Base-by-base conservation (phyloP, 768 basidiomycete genomes). In the Boletus tomentosulus region DNA sequence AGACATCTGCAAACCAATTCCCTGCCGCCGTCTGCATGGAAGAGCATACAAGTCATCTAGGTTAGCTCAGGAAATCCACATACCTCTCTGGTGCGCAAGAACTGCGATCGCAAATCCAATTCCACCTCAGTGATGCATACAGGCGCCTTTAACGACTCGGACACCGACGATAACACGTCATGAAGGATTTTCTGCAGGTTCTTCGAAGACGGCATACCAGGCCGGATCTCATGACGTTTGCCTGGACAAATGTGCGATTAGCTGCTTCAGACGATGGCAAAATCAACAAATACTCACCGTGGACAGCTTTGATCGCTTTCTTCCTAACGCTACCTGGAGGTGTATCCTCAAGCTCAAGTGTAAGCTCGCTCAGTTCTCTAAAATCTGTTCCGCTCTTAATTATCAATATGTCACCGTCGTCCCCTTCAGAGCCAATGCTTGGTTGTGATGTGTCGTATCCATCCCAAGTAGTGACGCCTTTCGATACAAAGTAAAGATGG, bases 341-440 rank as follows among this genome's bases (percentile, higher is more conserved):
- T 2, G 85, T 77, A 47, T 81, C 72, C 27, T 74, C 71, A 13
- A 95, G 72, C 52, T 83, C 82, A 22, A 96, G 70, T 0, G 70
- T 75, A 42, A 93, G 72, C 56, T 90, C 88, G 48, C 89, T 91
- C 33, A 95, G 72, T 57, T 95, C 92, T 35, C 88, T 81, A 65
- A 96, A 96, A 71, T 96, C 92, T 3, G 86, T 89, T 8, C 93
- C 93, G 63, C 89, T 92, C 71, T 95, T 95, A 55, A 93, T 74
- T 19, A 88, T 76, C 19, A 91, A 73, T 30, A 88, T 74, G 46
- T 88, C 83, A 4, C 88, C 88, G 2, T 79, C 63, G 59, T 91
- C 89, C n/a, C 72, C 74, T 61, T 91, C 87, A 6, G 83, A 82
- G 28, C 88, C 92, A 15, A 86, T 76, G 28, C 80, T 76, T 4